A percentile compares a stretch with the other conserved stretches of the same genome.
phyloP scores from a whole-genome alignment of 768 basidiomycete species.

The Boletus tomentosulus region DNA sequence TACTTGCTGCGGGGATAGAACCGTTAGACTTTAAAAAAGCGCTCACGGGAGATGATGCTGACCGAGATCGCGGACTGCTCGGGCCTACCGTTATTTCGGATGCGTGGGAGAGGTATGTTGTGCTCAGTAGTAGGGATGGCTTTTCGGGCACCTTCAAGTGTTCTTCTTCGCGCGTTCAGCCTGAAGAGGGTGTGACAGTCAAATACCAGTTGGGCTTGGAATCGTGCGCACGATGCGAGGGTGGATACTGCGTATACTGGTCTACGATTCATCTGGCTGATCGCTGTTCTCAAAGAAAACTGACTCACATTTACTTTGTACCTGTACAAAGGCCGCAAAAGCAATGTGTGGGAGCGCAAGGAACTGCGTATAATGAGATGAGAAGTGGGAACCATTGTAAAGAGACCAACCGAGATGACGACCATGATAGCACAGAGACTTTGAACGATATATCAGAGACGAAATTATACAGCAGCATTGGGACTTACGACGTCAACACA shows the following conservation, averaged over 20 bases:
- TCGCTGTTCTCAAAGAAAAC: not conserved
- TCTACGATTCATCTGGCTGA: not conserved
- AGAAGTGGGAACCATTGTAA: too few species aligned
- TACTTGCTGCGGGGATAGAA: not conserved
- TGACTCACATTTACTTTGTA: constrained; percentile 14
- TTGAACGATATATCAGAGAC: not conserved
- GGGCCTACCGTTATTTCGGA: not conserved
- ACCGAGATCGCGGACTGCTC: not conserved
- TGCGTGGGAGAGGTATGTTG: not conserved
- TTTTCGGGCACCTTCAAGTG: not conserved
- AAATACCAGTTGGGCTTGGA: not conserved
- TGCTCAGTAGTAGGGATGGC: not conserved
- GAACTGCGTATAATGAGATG: not conserved
- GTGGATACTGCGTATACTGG: constrained; percentile 18
- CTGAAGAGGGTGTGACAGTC: not conserved
- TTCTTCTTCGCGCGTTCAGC: not conserved
- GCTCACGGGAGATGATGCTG: not conserved
- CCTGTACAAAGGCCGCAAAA: constrained; percentile 12
- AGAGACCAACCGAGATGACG: constrained; percentile 5
- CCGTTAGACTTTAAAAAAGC: not conserved
- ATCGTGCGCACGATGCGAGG: constrained; percentile 11
- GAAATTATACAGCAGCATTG: not conserved
- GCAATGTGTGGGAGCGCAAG: constrained; percentile 1
- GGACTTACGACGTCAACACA: constrained; percentile 10
- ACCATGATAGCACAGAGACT: constrained; percentile 10